Evolutionary conservation across 1,284 basidiomycete species (phyloP).

Genomic region (Trichosporon coremiiforme): DNA sequence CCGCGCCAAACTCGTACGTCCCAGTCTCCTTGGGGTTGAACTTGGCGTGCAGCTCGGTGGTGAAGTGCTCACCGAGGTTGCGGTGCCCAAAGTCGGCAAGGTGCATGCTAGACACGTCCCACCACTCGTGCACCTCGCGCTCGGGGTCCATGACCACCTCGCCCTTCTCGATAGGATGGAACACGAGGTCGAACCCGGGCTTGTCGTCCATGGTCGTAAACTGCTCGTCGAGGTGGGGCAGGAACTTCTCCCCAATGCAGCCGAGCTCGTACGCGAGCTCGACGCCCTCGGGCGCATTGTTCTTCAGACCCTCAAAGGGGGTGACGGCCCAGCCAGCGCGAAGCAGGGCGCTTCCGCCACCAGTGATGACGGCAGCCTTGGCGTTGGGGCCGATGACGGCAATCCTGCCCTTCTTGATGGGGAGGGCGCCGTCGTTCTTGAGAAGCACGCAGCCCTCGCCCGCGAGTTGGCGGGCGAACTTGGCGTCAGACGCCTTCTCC

Average conservation of each 20-base stretch:
- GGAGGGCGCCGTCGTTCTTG: constrained; percentile 57
- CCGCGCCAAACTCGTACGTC: constrained; percentile 42
- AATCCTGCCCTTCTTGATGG: constrained; percentile 48
- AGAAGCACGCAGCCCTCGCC: constrained; percentile 63
- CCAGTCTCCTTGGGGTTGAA: constrained; percentile 38
- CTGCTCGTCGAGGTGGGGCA: constrained; percentile 34
- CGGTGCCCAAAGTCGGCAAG: constrained; percentile 38
- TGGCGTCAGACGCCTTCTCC: constrained; percentile 32
- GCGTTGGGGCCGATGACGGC: constrained; percentile 66
- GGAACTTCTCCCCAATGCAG: constrained; percentile 33
- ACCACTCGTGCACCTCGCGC: constrained; percentile 23
- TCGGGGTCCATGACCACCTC: constrained; percentile 25
- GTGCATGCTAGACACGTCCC: constrained; percentile 35
- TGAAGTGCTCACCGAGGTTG: constrained; percentile 30
- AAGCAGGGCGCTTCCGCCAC: constrained; percentile 63
- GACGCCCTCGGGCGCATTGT: constrained; percentile 52
- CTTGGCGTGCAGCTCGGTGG: constrained; percentile 34
- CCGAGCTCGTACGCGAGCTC: constrained; percentile 58
- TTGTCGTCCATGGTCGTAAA: constrained; percentile 36
- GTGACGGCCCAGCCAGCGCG: constrained; percentile 60
- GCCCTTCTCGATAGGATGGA: constrained; percentile 35
- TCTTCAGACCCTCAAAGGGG: constrained; percentile 61
- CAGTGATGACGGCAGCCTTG: constrained; percentile 61
- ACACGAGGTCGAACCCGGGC: constrained; percentile 35
- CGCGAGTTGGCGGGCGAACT: constrained; percentile 36